phyloP scores from a whole-genome alignment of 2,329 filamentous ascomycete genomes.

The Fusarium newnesense region DNA sequence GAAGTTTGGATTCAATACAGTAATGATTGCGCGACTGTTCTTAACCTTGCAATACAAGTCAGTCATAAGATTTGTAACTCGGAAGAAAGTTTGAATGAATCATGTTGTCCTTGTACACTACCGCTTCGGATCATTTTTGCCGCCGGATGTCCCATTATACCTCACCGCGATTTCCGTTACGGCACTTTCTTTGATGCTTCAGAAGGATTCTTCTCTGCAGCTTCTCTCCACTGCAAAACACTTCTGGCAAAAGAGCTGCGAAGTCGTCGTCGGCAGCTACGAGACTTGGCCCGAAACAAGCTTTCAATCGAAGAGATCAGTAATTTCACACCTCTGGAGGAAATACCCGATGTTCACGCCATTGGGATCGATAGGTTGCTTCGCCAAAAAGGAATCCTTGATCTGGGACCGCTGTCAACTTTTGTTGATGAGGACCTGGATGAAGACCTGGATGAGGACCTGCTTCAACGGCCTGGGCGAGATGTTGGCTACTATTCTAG shows the following conservation, averaged over 20 bases:
- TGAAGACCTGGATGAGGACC: too few relatives aligned
- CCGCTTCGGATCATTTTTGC: neutral
- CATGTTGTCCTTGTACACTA: neutral
- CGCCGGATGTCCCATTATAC: neutral
- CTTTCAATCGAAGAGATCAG: neutral
- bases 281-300: rapidly evolving
- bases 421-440: rapidly evolving
- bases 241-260: neutral
- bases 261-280: neutral
- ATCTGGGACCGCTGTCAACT: rapidly evolving
- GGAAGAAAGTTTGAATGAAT: rapidly evolving
- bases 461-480: rapidly evolving
- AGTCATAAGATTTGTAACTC: neutral
- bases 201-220: neutral
- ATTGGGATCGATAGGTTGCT: rapidly evolving
- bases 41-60: rapidly evolving
- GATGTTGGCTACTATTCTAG: rapidly evolving
- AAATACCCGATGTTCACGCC: rapidly evolving
- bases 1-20: rapidly evolving
- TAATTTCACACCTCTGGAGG: rapidly evolving
- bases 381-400: rapidly evolving
- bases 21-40: rapidly evolving
- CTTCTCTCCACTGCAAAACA: neutral
- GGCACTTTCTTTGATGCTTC: too few relatives aligned
- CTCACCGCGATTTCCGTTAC: neutral